phyloP scores from a whole-genome alignment of 768 basidiomycete species.

The Clitopilus passeckerianus region DNA sequence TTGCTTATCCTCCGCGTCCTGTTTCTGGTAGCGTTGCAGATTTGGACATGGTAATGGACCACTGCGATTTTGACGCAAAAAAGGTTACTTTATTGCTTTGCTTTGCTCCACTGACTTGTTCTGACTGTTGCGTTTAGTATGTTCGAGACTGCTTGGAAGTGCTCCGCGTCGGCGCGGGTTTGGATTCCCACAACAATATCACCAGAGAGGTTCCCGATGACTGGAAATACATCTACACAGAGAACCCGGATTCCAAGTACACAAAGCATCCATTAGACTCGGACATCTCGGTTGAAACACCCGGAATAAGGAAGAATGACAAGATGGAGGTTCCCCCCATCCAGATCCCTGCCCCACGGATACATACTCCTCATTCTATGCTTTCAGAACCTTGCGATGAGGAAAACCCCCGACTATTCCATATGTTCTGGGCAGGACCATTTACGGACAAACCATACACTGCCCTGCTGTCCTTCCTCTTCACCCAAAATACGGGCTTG shows the following conservation, averaged over 20 bases:
- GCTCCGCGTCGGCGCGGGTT: conserved; percentile 82
- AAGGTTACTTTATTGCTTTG: conserved; percentile 41
- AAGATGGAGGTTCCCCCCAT: conserved; percentile 58
- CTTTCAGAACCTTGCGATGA: conserved; percentile 70
- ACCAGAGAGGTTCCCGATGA: conserved; percentile 73
- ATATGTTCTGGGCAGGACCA: conserved; percentile 99
- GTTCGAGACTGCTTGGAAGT: conserved; percentile 98
- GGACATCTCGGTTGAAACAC: conserved; percentile 39
- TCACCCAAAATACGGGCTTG: conserved; percentile 90
- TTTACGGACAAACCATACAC: conserved; percentile 99
- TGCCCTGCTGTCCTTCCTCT: conserved; percentile 90
- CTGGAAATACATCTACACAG: conserved; percentile 88
- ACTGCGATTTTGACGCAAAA: conserved; percentile 84
- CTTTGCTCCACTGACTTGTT: too few relatives aligned
- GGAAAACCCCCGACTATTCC: conserved; percentile 84
- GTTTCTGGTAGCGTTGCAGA: conserved; percentile 82
- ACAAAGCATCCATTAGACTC: conserved; percentile 6
- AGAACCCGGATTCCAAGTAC: conserved; percentile 36
- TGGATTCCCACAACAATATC: conserved; percentile 76
- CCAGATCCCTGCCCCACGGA: conserved; percentile 41
- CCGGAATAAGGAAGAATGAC: conserved; percentile 52
- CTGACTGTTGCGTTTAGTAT: conserved; percentile 46
- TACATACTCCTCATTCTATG: conserved; percentile 53
- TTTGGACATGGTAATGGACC: conserved; percentile 84
- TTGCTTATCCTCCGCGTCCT: conserved; percentile 87